A percentile compares a stretch with the other conserved stretches of the same genome.
Conservation (phyloP, 805 yeast species). For the Blastobotrys mokoenaii region DNA sequence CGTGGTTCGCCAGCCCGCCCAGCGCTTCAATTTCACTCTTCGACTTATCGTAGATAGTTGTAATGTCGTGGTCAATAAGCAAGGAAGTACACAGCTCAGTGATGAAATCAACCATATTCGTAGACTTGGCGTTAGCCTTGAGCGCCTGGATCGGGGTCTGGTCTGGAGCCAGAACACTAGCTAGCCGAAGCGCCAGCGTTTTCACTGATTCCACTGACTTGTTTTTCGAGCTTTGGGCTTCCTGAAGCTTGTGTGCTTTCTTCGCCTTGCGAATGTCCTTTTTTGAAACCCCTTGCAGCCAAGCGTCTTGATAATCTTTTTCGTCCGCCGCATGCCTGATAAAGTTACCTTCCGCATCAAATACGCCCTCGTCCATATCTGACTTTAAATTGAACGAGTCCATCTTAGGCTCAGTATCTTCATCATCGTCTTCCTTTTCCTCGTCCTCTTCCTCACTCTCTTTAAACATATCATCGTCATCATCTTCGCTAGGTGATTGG, state of each 20-base stretch:
- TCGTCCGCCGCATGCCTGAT: slow-evolving; percentile 34
- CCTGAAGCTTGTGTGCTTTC: slow-evolving; percentile 7
- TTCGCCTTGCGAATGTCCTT: slow-evolving; percentile 32
- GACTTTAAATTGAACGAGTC: slow-evolving; percentile 56
- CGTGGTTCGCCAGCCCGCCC: too few relatives aligned
- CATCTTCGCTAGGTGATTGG: slow-evolving; percentile 19
- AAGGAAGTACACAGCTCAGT: too few relatives aligned
- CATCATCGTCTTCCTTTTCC: slow-evolving; percentile 25
- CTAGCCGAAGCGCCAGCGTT: neutral
- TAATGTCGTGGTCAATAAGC: too few relatives aligned
- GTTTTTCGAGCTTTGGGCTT: slow-evolving; percentile 30
- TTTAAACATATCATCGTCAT: slow-evolving; percentile 21
- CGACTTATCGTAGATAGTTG: too few relatives aligned
- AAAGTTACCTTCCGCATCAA: slow-evolving; percentile 55
- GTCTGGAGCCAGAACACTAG: neutral
- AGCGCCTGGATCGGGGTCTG: slow-evolving; percentile 7
- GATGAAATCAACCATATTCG: too few relatives aligned
- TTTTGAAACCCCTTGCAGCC: slow-evolving; percentile 32
- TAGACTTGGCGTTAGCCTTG: too few relatives aligned
- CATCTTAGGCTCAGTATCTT: slow-evolving; percentile 34
- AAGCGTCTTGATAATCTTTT: slow-evolving; percentile 32
- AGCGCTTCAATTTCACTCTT: too few relatives aligned
- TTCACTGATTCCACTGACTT: slow-evolving; percentile 26
- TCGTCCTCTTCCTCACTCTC: slow-evolving; percentile 15
- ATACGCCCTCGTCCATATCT: slow-evolving; percentile 51